Conservation (phyloP, 495 filamentous ascomycete species). For the Clavariopsis aquatica region DNA sequence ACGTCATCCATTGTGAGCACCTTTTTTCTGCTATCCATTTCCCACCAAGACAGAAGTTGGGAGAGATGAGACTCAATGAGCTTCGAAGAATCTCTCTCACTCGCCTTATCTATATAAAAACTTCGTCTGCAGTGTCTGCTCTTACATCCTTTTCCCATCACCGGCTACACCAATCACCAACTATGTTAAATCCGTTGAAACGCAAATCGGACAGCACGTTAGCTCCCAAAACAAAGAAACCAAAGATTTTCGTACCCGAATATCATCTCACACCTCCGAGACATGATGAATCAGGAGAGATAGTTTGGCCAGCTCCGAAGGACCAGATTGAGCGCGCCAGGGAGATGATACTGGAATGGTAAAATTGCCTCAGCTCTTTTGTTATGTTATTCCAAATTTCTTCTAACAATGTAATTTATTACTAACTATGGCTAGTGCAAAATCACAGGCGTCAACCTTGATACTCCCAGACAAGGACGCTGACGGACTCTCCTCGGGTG, state of each 20-base stretch:
- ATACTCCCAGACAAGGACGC: constrained; percentile 65
- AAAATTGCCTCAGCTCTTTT: not conserved
- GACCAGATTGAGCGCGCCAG: constrained; percentile 52
- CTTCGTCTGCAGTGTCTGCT: not conserved
- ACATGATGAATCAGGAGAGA: constrained; percentile 47
- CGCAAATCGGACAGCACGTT: constrained; percentile 8
- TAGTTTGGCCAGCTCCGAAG: constrained; percentile 58
- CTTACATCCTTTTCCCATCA: not conserved
- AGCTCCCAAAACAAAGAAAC: constrained; percentile 35
- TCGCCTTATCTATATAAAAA: not conserved
- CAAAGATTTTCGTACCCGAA: constrained; percentile 39
- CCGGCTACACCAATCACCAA: not conserved
- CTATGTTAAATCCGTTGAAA: constrained; percentile 18
- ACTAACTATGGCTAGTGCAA: constrained; percentile 20
- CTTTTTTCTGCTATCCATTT: not conserved
- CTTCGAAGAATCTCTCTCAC: not conserved
- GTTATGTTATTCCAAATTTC: not conserved
- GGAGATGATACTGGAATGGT: constrained; percentile 55
- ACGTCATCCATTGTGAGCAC: not conserved
- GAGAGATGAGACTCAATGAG: not conserved
- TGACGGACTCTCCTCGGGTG: constrained; percentile 61
- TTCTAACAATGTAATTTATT: not conserved
- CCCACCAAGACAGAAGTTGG: not conserved
- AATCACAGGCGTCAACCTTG: constrained; percentile 43
- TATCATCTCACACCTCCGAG: constrained; percentile 43